Evolutionary conservation across 768 basidiomycete species (phyloP), one percentile per base, ranked within the genome.

Genomic region (Calocybe cyanea): DNA sequence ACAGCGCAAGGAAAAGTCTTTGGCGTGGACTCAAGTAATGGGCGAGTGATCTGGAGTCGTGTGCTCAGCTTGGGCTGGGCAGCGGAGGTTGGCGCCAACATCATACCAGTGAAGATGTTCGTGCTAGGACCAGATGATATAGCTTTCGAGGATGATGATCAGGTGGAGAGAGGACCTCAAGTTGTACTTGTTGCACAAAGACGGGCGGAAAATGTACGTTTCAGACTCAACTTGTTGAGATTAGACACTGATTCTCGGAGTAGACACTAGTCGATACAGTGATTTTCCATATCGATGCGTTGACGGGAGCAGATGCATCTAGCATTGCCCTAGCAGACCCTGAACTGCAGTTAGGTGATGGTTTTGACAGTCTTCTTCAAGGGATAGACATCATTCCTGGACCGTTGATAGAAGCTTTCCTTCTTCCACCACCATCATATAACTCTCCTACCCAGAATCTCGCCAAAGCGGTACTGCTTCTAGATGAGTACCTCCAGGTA

Each of bases 11-110:
- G 92, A 2, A 92, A 90, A 56, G 53, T 93, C 0, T 92, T 82
- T 56, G 93, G 83, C 0, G 64, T 97, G 34, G 92, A 96, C 55
- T 85, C 88, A 1, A 77, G 80, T 8, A 86, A 72, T 35, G 93
- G 93, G 0, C 69, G 75, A 1, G 71, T 91, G 23, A 57, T 95
- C 1, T 97, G 93, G 93, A 84, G 77, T 52, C 78, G 81, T 8
- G 68, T 88, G 2, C 70, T 95, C 1, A 87, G 89, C 0, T 69
- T 86, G 21, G 87, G 85, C 2, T 83, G 79, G 77, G 81, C 80
- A 0, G 72, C 67, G 5, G 57, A 67, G 25, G 63, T 80, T 18
- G 85, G 83, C 14, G 85, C 75, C 13, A 63, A 57, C 19, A 62
- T 87, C 15, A 45, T 73, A 3, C 84, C 87, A 4, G 64, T 76